phyloP scores from a whole-genome alignment of 179 eudicot genomes.

The Vitellaria paradoxa region DNA sequence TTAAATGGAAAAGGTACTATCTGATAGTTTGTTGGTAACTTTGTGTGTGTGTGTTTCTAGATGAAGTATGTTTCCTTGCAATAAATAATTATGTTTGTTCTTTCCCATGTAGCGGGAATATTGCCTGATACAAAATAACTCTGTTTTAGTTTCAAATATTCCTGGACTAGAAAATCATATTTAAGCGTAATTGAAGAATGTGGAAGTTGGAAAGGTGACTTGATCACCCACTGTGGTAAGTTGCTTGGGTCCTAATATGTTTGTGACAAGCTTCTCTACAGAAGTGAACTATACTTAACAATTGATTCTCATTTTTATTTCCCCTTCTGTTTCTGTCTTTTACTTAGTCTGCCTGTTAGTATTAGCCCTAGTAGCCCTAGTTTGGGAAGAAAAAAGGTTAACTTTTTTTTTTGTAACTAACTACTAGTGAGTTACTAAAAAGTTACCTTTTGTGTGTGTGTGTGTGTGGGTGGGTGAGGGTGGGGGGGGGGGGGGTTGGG shows the following conservation, averaged over 20 bases:
- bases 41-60: neutral
- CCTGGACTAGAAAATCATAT: no score
- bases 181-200: neutral
- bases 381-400: no score
- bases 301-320: neutral
- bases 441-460: no score
- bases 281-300: neutral
- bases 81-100: no score
- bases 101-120: neutral
- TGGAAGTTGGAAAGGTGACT: neutral
- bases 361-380: no score
- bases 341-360: no score
- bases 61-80: neutral
- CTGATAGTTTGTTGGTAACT: neutral
- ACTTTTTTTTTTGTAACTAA: no score
- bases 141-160: neutral
- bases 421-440: no score
- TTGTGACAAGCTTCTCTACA: neutral
- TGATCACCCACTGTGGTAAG: neutral
- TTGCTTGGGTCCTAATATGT: neutral
- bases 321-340: neutral
- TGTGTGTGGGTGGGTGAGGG: no score
- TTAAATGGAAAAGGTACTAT: neutral
- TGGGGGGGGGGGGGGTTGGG: no score
- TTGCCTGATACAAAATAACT: neutral